A percentile compares a stretch with the other conserved stretches of the same genome.
phyloP scores from a whole-genome alignment of 1,284 basidiomycete species.

The Apiotrichum gamsii region DNA sequence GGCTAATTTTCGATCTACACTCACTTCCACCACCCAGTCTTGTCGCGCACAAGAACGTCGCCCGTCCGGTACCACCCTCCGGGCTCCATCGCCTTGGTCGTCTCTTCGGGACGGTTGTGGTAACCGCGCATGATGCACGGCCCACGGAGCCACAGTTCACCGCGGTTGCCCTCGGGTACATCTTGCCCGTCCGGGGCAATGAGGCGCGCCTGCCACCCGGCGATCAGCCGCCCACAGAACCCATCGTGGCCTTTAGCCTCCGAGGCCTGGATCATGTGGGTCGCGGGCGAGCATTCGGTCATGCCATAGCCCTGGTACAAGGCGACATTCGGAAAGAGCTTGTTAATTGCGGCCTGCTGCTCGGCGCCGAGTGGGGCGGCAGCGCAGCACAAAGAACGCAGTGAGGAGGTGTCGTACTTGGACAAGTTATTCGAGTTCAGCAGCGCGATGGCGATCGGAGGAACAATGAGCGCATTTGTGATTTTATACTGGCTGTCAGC shows the following conservation, averaged over 20 bases:
- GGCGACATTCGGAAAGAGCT: no score
- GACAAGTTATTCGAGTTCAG: constrained; percentile 54
- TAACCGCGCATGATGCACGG: constrained; percentile 72
- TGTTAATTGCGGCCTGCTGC: constrained; percentile 25
- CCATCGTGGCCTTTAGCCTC: no score
- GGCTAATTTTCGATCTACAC: no score
- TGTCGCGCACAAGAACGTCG: constrained; percentile 58
- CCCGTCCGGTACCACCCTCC: constrained; percentile 75
- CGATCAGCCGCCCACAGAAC: constrained; percentile 62
- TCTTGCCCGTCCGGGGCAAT: constrained; percentile 49
- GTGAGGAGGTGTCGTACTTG: constrained; percentile 61
- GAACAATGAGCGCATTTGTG: constrained; percentile 64
- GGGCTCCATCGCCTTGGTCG: constrained; percentile 48
- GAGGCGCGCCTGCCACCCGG: constrained; percentile 70
- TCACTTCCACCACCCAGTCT: constrained; percentile 53
- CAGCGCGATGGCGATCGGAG: constrained; percentile 66
- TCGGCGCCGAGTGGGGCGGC: constrained; percentile 68
- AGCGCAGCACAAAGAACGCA: constrained; percentile 62
- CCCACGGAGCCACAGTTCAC: constrained; percentile 75
- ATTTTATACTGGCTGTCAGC: constrained; percentile 67
- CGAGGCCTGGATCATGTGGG: constrained; percentile 44
- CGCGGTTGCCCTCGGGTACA: constrained; percentile 56
- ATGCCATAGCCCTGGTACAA: constrained; percentile 48
- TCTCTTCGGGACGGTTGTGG: constrained; percentile 62
- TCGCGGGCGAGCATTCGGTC: constrained; percentile 47